phyloP scores from a whole-genome alignment of 208 protist species.

The Leishmania guyanensis region DNA sequence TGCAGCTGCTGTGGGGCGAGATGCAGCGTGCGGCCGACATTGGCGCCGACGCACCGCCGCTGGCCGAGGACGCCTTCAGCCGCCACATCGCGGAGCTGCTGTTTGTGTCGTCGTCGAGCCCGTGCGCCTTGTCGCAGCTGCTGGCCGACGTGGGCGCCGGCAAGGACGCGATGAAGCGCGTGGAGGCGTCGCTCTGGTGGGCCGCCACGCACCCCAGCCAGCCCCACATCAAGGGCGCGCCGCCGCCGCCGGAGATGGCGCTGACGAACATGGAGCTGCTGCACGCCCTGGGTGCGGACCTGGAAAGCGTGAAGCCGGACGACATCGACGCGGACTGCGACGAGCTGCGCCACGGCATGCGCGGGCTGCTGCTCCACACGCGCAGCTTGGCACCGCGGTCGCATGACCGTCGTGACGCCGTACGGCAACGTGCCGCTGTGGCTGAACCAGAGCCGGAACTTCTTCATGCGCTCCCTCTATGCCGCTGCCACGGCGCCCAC shows the following conservation, averaged over 20 bases:
- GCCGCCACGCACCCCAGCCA: not conserved
- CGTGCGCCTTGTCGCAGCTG: constrained; percentile 16
- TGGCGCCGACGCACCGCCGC: not conserved
- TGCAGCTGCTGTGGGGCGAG: constrained; percentile 22
- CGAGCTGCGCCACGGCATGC: constrained; percentile 29
- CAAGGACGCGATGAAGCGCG: constrained; percentile 15
- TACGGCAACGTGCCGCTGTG: constrained; percentile 24
- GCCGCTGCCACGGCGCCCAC: not conserved
- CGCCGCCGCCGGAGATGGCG: constrained; percentile 2
- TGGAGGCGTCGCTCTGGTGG: constrained; percentile 19
- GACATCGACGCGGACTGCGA: constrained; percentile 25
- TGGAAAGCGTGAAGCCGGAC: constrained; percentile 5
- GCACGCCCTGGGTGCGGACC: constrained; percentile 3
- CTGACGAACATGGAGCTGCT: constrained; percentile 21
- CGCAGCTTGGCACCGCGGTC: constrained; percentile 20
- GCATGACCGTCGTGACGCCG: constrained; percentile 9
- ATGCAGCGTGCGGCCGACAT: constrained; percentile 4
- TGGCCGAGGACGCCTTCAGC: not conserved
- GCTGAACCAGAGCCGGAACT: constrained; percentile 23
- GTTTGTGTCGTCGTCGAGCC: not conserved
- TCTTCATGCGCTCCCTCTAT: constrained; percentile 20
- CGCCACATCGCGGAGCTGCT: constrained; percentile 11
- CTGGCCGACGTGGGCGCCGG: not conserved
- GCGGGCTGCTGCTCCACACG: constrained; percentile 21
- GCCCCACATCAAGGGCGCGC: not conserved